A percentile compares a stretch with the other conserved stretches of the same genome.
Conservation (phyloP, 306 rosid genomes). For the Senna tora region DNA sequence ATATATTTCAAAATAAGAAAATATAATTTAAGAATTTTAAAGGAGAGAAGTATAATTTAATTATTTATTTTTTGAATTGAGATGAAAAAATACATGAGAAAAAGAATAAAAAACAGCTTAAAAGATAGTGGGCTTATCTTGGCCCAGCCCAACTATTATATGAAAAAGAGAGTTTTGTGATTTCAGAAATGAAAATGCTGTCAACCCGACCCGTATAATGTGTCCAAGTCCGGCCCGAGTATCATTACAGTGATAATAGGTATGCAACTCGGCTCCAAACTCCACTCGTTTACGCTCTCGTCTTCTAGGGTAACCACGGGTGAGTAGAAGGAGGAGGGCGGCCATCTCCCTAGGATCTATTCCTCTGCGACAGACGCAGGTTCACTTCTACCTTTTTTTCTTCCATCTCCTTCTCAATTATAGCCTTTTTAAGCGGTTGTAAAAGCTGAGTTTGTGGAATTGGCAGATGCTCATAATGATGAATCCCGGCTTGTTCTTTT, state of each 20-base stretch:
- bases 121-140: no score
- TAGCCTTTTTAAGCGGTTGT: not conserved
- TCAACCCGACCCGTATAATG: no score
- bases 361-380: not conserved
- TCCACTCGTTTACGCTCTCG: not conserved
- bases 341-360: slow-evolving; percentile 11
- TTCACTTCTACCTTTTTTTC: not conserved
- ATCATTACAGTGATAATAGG: not conserved
- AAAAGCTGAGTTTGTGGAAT: not conserved
- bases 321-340: not conserved
- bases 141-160: no score
- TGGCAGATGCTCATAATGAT: not conserved
- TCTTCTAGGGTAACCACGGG: slow-evolving; percentile 19
- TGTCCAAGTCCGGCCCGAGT: no score
- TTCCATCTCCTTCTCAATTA: not conserved
- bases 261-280: not conserved
- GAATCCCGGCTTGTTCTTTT: not conserved
- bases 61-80: no score
- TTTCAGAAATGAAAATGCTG: no score
- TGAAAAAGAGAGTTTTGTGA: no score
- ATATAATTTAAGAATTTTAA: no score
- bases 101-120: no score
- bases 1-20: no score
- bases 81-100: no score
- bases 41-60: no score